A percentile compares a stretch with the other conserved stretches of the same genome.
phyloP scores from a whole-genome alignment of 148 eudicot genomes.

The Linanthus parryae region DNA sequence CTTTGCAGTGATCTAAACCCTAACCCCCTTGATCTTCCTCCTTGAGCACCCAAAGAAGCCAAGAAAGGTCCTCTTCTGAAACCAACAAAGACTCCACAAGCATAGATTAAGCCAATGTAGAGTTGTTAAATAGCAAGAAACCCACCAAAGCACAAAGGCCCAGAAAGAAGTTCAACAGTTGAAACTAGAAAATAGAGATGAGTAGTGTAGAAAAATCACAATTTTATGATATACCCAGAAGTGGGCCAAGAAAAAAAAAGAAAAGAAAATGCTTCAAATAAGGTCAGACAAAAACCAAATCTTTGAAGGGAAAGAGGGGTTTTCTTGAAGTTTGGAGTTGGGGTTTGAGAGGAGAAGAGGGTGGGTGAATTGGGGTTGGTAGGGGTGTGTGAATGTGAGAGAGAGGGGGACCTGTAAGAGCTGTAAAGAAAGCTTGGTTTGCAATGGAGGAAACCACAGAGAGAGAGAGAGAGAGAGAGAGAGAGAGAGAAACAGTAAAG shows the following conservation, averaged over 20 bases:
- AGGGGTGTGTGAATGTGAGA: slow-evolving; percentile 16
- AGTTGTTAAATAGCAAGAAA: slow-evolving; percentile 10
- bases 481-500: slow-evolving; percentile 24
- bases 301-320: slow-evolving; percentile 11
- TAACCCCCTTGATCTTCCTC: slow-evolving; percentile 27
- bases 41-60: slow-evolving; percentile 21
- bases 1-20: slow-evolving; percentile 23
- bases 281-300: slow-evolving; percentile 22
- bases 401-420: slow-evolving; percentile 15
- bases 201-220: slow-evolving; percentile 30
- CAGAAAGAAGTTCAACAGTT: slow-evolving; percentile 10
- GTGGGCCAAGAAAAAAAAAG: slow-evolving; percentile 28
- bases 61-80: slow-evolving; percentile 17
- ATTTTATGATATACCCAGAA: slow-evolving; percentile 18
- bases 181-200: no score
- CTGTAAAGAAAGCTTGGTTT: slow-evolving; percentile 37
- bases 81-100: slow-evolving; percentile 17
- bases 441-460: slow-evolving; percentile 38
- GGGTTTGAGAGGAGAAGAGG: neutral
- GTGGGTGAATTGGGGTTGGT: slow-evolving; percentile 23
- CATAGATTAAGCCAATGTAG: slow-evolving; percentile 23
- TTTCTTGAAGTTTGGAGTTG: neutral
- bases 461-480: slow-evolving; percentile 24
- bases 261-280: slow-evolving; percentile 7
- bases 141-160: slow-evolving; percentile 4